A percentile compares a stretch with the other conserved stretches of the same genome.
phyloP scores from a whole-genome alignment of 2,329 filamentous ascomycete genomes.

The Cladophialophora exuberans region DNA sequence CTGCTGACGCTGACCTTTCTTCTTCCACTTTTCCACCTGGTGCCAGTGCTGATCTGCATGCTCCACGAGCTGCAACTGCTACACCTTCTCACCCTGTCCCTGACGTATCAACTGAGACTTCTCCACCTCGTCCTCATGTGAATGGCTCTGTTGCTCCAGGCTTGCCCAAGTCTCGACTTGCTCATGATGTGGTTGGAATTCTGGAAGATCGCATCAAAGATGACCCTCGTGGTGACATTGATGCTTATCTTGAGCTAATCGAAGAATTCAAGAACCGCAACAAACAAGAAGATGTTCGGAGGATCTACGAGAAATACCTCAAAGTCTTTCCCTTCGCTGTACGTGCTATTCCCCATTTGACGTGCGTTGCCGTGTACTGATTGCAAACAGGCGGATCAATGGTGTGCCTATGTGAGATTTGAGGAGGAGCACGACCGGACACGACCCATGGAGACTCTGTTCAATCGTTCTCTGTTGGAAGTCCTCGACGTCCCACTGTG shows the following conservation, averaged over 20 bases:
- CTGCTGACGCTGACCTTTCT: conserved; percentile 41
- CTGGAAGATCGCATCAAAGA: conserved; percentile 90
- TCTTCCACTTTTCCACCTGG: conserved; percentile 50
- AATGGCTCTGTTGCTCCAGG: conserved; percentile 35
- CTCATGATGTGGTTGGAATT: conserved; percentile 74
- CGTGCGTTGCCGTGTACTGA: conserved; percentile 36
- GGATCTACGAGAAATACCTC: conserved; percentile 83
- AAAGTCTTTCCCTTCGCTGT: conserved; percentile 88
- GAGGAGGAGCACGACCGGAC: conserved; percentile 87
- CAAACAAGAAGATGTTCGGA: conserved; percentile 78
- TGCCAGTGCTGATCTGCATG: conserved; percentile 51
- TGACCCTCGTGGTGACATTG: conserved; percentile 88
- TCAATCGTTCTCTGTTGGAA: conserved; percentile 75
- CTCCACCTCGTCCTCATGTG: conserved; percentile 30
- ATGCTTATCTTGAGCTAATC: conserved; percentile 88
- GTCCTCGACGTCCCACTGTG: conserved; percentile 86
- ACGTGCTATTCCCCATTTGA: conserved; percentile 51
- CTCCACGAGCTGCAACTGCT: conserved; percentile 40
- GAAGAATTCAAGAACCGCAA: conserved; percentile 79
- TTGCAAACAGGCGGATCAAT: conserved; percentile 76
- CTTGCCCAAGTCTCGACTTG: conserved; percentile 58
- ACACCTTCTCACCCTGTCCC: conserved; percentile 47
- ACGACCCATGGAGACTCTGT: conserved; percentile 77
- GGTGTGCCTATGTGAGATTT: conserved; percentile 86
- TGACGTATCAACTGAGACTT: conserved; percentile 28